Conservation (phyloP, 2,329 filamentous ascomycete genomes). For the Penicillium janthinellum region DNA sequence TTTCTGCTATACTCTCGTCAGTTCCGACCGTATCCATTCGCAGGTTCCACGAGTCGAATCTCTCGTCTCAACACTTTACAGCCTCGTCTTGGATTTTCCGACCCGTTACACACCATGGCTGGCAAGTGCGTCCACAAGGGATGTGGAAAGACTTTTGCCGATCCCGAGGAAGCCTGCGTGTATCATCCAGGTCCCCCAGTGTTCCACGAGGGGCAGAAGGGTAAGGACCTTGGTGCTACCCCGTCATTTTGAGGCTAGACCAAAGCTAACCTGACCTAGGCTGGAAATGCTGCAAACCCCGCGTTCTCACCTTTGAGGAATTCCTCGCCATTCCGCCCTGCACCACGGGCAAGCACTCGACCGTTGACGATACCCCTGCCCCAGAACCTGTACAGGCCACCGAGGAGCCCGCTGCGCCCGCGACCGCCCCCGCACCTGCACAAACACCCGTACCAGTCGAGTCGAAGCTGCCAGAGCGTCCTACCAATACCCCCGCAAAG, state of each 20-base stretch:
- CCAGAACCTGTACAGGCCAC: constrained; percentile 45
- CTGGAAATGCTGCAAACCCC: constrained; percentile 98
- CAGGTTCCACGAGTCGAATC: neutral
- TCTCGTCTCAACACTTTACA: constrained; percentile 3
- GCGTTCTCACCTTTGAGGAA: constrained; percentile 96
- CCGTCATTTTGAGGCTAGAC: neutral
- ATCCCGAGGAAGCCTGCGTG: constrained; percentile 78
- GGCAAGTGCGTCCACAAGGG: constrained; percentile 92
- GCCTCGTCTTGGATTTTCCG: neutral
- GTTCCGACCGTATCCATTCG: neutral
- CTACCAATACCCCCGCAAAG: constrained; percentile 33
- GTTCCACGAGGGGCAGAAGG: constrained; percentile 98
- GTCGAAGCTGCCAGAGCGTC: constrained; percentile 19
- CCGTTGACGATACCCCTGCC: constrained; percentile 70
- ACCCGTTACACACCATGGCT: constrained; percentile 33
- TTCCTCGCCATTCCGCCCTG: constrained; percentile 92
- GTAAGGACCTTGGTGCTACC: constrained; percentile 53
- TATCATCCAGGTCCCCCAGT: constrained; percentile 93
- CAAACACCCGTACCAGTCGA: constrained; percentile 20
- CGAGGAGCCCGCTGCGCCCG: constrained; percentile 18
- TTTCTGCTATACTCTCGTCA: neutral
- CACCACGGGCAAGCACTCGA: constrained; percentile 89
- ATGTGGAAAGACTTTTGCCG: constrained; percentile 84
- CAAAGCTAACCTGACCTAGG: constrained; percentile 54
- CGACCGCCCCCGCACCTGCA: constrained; percentile 16